A percentile compares a stretch with the other conserved stretches of the same genome.
Conservation (phyloP, 2,329 filamentous ascomycete genomes). For the Colletotrichum theobromicola region DNA sequence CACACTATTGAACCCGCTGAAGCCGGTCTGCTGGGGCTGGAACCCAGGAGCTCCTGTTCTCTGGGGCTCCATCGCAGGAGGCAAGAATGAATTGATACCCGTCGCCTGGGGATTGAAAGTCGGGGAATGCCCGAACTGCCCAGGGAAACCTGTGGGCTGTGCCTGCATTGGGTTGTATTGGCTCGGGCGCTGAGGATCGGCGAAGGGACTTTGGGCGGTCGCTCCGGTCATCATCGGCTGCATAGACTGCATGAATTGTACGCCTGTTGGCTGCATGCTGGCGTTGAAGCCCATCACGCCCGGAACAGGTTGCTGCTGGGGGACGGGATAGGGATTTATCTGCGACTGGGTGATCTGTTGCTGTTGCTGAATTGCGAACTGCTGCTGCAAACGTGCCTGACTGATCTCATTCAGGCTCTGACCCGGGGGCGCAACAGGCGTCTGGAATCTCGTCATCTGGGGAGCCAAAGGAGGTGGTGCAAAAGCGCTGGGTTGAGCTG, state of each 20-base stretch:
- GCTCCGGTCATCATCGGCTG: conserved; percentile 56
- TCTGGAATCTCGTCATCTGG: conserved; percentile 79
- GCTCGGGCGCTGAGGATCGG: conserved; percentile 39
- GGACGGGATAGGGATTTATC: conserved; percentile 38
- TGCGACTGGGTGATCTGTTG: conserved; percentile 44
- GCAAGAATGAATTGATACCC: conserved; percentile 62
- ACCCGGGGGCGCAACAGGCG: conserved; percentile 72
- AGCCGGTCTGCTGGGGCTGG: conserved; percentile 55
- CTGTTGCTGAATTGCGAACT: conserved; percentile 53
- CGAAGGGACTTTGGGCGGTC: conserved; percentile 43
- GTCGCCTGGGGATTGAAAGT: conserved; percentile 48
- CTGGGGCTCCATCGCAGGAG: conserved; percentile 65
- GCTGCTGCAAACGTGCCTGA: conserved; percentile 69
- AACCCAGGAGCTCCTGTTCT: conserved; percentile 39
- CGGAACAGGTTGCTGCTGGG: conserved; percentile 33
- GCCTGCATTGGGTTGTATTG: conserved; percentile 57
- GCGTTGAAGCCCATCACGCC: conserved; percentile 43
- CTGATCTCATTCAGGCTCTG: conserved; percentile 78
- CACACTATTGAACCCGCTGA: conserved; percentile 50
- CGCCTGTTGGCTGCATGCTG: conserved; percentile 29
- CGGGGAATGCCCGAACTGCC: conserved; percentile 51
- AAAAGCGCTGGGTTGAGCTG: conserved; percentile 76
- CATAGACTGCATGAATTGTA: conserved; percentile 52
- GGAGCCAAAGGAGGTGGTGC: conserved; percentile 77
- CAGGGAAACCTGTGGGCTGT: conserved; percentile 69